A percentile compares a stretch with the other conserved stretches of the same genome.
These are phyloP conservation scores for Elsinoe fawcettii DNA, from an alignment of 2,329 filamentous ascomycete genomes.

Conservation along the genomic window DNA sequence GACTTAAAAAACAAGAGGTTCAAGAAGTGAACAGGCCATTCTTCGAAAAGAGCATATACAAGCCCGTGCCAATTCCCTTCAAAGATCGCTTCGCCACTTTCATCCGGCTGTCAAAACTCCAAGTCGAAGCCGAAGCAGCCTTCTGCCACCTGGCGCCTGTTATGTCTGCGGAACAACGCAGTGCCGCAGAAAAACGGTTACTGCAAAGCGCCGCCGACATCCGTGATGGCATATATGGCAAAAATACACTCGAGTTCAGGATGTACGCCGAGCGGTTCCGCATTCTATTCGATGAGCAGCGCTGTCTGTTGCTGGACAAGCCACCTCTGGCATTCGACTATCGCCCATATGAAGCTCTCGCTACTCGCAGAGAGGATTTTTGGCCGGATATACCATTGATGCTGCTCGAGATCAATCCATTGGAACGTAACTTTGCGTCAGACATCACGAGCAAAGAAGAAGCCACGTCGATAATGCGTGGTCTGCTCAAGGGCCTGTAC, in stretches of 20 bases:
- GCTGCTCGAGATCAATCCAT: slow-evolving; percentile 62
- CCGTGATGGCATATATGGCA: neutral
- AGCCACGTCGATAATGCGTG: slow-evolving; percentile 25
- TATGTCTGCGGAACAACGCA: neutral
- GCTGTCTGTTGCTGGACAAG: neutral
- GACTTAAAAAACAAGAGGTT: neutral
- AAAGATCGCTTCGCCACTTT: neutral
- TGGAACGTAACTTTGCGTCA: slow-evolving; percentile 27
- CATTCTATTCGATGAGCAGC: slow-evolving; percentile 2
- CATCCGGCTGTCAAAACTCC: neutral
- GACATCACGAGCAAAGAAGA: slow-evolving; percentile 23
- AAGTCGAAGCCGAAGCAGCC: slow-evolving; percentile 10
- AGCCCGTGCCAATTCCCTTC: neutral
- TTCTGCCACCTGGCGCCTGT: neutral
- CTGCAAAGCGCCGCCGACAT: neutral
- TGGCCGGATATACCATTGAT: slow-evolving; percentile 52
- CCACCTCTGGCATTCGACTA: slow-evolving; percentile 57
- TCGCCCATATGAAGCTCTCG: slow-evolving; percentile 62
- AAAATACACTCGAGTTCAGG: neutral
- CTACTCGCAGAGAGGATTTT: slow-evolving; percentile 53
- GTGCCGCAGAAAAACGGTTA: neutral
- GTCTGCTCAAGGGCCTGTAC: slow-evolving; percentile 45
- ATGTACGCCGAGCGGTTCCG: neutral
- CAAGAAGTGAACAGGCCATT: neutral
- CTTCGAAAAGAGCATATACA: neutral